Evolutionary conservation across 169 alveolate genomes (phyloP).

Genomic region (Eimeria acervulina): DNA sequence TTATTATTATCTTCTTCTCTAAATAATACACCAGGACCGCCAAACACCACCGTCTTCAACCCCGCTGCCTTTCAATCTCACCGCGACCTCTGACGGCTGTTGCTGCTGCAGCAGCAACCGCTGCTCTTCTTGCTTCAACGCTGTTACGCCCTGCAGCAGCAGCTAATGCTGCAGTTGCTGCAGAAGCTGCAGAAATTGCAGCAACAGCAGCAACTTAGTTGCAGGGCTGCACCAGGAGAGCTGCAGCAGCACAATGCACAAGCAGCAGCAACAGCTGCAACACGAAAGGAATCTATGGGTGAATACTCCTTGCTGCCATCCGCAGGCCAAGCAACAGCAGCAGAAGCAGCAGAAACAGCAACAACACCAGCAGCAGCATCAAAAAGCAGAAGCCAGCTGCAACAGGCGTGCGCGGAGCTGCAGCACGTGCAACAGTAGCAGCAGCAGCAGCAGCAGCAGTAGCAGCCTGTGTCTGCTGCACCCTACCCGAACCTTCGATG

Average conservation of each 20-base stretch:
- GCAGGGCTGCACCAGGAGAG: not conserved
- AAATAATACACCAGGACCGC: not conserved
- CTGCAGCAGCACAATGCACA: not conserved
- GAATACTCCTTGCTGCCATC: not conserved
- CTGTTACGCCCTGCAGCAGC: not conserved
- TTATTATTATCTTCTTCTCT: not conserved
- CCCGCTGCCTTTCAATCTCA: not conserved
- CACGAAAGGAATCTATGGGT: not conserved
- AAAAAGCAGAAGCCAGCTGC: not conserved
- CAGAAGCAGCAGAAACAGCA: slow-evolving; percentile 23
- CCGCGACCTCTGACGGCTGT: not conserved
- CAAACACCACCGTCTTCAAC: not conserved
- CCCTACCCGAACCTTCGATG: not conserved
- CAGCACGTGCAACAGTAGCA: slow-evolving; percentile 16
- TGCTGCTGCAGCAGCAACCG: not conserved
- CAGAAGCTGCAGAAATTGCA: not conserved
- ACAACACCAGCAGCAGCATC: slow-evolving; percentile 24
- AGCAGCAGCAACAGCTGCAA: not conserved
- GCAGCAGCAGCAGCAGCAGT: slow-evolving; percentile 19
- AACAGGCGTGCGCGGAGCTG: slow-evolving; percentile 14
- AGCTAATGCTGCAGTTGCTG: not conserved
- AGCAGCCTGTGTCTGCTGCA: not conserved
- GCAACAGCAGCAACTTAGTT: not conserved
- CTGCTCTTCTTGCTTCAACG: not conserved
- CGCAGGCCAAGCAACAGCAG: not conserved